Evolutionary conservation across 305 asterid genomes (phyloP).

Genomic region (Stenogyne calaminthoides): DNA sequence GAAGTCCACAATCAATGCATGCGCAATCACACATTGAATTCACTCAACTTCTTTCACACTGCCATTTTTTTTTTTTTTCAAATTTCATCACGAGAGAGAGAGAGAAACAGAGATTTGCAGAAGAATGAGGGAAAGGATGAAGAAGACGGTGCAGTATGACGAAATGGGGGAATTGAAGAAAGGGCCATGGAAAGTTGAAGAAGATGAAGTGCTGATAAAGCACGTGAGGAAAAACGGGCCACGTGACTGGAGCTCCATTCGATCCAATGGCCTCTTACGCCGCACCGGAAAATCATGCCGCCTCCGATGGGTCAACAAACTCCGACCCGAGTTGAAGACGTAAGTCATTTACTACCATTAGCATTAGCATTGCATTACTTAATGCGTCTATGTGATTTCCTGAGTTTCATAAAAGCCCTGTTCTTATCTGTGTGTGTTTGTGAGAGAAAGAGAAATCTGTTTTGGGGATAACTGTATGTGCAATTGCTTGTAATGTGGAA

Average conservation of each 20-base stretch:
- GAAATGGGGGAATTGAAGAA: slow-evolving; percentile 70
- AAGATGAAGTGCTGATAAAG: slow-evolving; percentile 70
- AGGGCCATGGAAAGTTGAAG: slow-evolving; percentile 96
- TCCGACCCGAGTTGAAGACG: slow-evolving; percentile 86
- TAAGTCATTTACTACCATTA: slow-evolving; percentile 15
- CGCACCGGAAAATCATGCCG: slow-evolving; percentile 97
- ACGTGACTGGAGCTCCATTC: slow-evolving; percentile 98
- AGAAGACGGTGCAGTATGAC: slow-evolving; percentile 28
- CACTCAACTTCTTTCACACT: background rate
- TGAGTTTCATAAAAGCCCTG: too few species aligned
- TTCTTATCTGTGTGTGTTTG: too few species aligned
- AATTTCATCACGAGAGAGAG: background rate
- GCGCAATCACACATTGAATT: background rate
- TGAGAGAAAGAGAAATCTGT: background rate
- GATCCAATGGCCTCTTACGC: slow-evolving; percentile 87
- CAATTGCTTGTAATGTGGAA: background rate
- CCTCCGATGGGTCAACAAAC: slow-evolving; percentile 97
- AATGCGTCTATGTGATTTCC: too few species aligned
- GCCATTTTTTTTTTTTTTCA: background rate
- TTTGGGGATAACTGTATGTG: background rate
- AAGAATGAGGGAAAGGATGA: background rate
- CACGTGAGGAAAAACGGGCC: slow-evolving; percentile 83
- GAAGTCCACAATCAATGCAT: background rate
- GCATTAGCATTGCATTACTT: too few species aligned
- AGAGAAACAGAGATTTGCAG: background rate